A percentile compares a stretch with the other conserved stretches of the same genome.
Evolutionary conservation across 1,284 basidiomycete species (phyloP).

Genomic region (Marasmius sp.): DNA sequence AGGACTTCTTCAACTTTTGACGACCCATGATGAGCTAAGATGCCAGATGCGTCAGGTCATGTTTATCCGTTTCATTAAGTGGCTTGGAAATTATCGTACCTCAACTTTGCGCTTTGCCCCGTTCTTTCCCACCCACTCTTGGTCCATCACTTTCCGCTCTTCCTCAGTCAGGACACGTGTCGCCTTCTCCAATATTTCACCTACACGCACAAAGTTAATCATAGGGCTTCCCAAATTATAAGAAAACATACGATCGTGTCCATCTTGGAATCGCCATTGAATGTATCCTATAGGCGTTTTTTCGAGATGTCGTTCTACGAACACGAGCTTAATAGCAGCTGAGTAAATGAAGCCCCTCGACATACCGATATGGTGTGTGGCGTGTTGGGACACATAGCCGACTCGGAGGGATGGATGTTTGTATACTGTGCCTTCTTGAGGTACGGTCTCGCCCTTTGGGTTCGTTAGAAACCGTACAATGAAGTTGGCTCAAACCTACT

Average conservation of each 20-base stretch:
- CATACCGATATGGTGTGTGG: constrained; percentile 89
- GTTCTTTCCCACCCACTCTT: constrained; percentile 90
- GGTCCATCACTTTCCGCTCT: constrained; percentile 81
- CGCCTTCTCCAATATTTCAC: constrained; percentile 89
- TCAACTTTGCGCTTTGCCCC: constrained; percentile 92
- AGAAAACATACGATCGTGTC: constrained; percentile 82
- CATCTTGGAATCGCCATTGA: constrained; percentile 99
- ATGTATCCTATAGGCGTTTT: constrained; percentile 96
- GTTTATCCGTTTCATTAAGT: too few relatives aligned
- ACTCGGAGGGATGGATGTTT: constrained; percentile 96
- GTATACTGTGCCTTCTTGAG: constrained; percentile 92
- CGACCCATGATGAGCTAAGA: constrained; percentile 86
- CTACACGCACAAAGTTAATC: constrained; percentile 33
- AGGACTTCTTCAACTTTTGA: constrained; percentile 95
- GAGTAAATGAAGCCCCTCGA: constrained; percentile 10
- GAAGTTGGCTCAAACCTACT: constrained; percentile 36
- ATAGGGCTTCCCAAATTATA: constrained; percentile 11
- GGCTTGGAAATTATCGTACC: constrained; percentile 43
- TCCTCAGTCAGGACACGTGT: constrained; percentile 90
- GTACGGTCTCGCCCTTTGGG: constrained; percentile 84
- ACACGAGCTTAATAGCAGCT: constrained; percentile 6
- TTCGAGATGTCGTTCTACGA: constrained; percentile 84
- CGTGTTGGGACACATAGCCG: constrained; percentile 98
- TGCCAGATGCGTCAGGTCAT: not conserved
- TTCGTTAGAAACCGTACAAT: constrained; percentile 14